Evolutionary conservation across 2,329 filamentous ascomycete genomes (phyloP).

Genomic region (Sarocladium brachiariae): DNA sequence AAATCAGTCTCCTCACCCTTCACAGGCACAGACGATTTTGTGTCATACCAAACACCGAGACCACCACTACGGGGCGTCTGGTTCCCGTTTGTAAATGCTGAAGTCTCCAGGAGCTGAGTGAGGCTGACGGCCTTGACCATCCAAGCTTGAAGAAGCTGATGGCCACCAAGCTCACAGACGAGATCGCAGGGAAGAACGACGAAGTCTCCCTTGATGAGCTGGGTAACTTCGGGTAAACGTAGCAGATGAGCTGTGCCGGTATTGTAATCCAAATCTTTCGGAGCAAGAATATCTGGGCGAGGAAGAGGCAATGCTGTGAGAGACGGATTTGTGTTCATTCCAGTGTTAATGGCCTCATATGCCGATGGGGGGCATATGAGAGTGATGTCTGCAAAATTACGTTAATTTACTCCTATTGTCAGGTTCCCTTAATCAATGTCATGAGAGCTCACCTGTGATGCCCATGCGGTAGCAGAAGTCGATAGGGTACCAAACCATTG

Average conservation of each 20-base stretch:
- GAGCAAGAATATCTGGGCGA: slow-evolving; percentile 69
- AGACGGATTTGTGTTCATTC: slow-evolving; percentile 70
- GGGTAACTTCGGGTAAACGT: slow-evolving; percentile 72
- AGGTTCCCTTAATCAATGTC: not conserved
- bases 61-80: slow-evolving; percentile 59
- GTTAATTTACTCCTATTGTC: slow-evolving; percentile 17
- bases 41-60: slow-evolving; percentile 86
- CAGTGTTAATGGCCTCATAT: slow-evolving; percentile 58
- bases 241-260: slow-evolving; percentile 87
- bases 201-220: slow-evolving; percentile 78
- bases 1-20: slow-evolving; percentile 95
- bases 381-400: slow-evolving; percentile 45
- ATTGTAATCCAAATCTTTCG: slow-evolving; percentile 68
- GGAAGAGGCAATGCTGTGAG: slow-evolving; percentile 67
- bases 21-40: slow-evolving; percentile 64
- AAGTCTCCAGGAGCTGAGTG: slow-evolving; percentile 49
- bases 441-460: slow-evolving; percentile 54
- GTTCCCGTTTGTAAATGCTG: slow-evolving; percentile 29
- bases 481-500: slow-evolving; percentile 86
- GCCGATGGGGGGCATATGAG: slow-evolving; percentile 60
- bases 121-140: slow-evolving; percentile 76
- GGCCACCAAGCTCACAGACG: slow-evolving; percentile 81
- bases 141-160: slow-evolving; percentile 82
- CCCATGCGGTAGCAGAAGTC: slow-evolving; percentile 81
- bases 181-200: slow-evolving; percentile 88